phyloP scores from a whole-genome alignment of 1,284 basidiomycete genomes.

The Hypsizygus ulmarius region DNA sequence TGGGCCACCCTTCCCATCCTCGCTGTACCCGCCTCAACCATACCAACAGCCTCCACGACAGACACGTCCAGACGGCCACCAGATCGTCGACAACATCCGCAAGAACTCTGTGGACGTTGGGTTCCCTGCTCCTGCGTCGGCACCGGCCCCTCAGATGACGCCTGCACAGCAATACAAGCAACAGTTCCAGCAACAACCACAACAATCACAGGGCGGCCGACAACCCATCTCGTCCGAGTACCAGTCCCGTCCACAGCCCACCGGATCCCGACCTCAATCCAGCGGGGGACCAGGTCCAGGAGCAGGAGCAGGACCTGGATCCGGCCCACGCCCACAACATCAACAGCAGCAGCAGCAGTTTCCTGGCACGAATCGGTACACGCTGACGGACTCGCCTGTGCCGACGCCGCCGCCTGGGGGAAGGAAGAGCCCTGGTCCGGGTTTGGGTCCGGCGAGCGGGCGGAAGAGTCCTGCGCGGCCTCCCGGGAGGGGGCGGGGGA shows the following conservation, averaged over 20 bases:
- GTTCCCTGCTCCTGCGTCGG: conserved; percentile 2
- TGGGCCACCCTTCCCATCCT: conserved; percentile 16
- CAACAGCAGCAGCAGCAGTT: conserved; percentile 19
- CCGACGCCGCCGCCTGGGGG: conserved; percentile 12
- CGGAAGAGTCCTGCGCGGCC: conserved; percentile 21
- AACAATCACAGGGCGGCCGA: conserved; percentile 12
- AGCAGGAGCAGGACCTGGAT: conserved; percentile 12
- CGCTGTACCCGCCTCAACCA: conserved; percentile 6
- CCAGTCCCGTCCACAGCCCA: background rate
- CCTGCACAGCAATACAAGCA: conserved; percentile 18
- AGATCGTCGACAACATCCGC: conserved; percentile 40
- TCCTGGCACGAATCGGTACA: conserved; percentile 39
- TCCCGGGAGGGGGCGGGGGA: conserved; percentile 9
- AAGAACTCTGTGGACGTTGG: conserved; percentile 33
- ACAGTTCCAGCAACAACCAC: conserved; percentile 18
- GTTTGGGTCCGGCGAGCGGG: background rate
- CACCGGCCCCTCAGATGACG: conserved; percentile 12
- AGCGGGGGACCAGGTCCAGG: conserved; percentile 8
- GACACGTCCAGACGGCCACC: conserved; percentile 10
- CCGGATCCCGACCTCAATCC: background rate
- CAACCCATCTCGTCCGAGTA: conserved; percentile 10
- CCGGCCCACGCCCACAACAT: conserved; percentile 15
- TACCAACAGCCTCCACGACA: conserved; percentile 6
- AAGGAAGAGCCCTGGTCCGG: conserved; percentile 19
- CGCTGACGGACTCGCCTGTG: conserved; percentile 28